Percentiles rank a stretch among this genome's conserved stretches.
Conservation (phyloP, 1,284 basidiomycete species). For the Veloboletus limbatus region DNA sequence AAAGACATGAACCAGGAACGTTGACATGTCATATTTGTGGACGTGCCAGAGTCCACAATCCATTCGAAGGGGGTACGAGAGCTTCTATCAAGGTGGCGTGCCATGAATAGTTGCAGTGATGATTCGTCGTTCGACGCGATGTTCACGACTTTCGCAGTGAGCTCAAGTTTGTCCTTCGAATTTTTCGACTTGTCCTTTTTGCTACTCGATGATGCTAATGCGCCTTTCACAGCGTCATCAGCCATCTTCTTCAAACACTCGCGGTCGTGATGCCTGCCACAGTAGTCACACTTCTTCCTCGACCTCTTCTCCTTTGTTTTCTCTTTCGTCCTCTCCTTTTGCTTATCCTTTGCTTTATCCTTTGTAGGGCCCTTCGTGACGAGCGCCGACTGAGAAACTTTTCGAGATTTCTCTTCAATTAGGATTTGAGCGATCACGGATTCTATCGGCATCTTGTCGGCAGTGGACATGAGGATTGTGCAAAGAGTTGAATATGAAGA, state of each 20-base stretch:
- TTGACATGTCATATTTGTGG: neutral
- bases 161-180: neutral
- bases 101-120: neutral
- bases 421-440: neutral
- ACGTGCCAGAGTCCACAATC: neutral
- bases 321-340: neutral
- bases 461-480: neutral
- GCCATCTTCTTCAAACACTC: neutral
- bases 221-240: neutral
- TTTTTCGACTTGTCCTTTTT: neutral
- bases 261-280: neutral
- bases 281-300: neutral
- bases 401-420: neutral
- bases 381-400: neutral
- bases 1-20: neutral
- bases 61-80: neutral
- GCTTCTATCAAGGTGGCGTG: neutral
- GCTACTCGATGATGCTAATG: neutral
- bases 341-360: neutral
- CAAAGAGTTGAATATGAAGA: neutral
- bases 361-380: neutral
- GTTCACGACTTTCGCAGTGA: neutral
- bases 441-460: neutral
- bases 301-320: neutral
- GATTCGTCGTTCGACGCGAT: too few relatives aligned